Evolutionary conservation across 768 basidiomycete genomes (phyloP).

Genomic region (Pisolithus orientalis): DNA sequence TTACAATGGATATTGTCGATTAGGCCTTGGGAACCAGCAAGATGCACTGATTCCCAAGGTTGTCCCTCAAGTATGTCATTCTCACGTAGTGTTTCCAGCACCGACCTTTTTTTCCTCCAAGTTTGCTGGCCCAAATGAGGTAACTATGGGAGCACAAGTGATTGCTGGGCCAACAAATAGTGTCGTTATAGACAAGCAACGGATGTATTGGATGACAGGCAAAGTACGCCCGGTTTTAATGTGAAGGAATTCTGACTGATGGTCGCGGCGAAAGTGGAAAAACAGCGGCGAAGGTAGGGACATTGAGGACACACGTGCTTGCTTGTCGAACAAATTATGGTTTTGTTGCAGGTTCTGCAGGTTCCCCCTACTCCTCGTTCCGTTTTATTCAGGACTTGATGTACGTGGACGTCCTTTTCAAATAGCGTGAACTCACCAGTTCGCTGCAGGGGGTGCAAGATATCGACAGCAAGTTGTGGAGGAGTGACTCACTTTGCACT

Average conservation of each 20-base stretch:
- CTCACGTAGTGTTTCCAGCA: not conserved
- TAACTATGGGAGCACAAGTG: slow-evolving; percentile 56
- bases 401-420: slow-evolving; percentile 33
- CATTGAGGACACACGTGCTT: not conserved
- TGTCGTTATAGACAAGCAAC: slow-evolving; percentile 77
- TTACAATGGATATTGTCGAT: slow-evolving; percentile 85
- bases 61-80: slow-evolving; percentile 61
- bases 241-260: not conserved
- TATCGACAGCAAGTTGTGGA: slow-evolving; percentile 61
- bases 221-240: slow-evolving; percentile 40
- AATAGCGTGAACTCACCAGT: slow-evolving; percentile 1
- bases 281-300: slow-evolving; percentile 81
- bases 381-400: slow-evolving; percentile 82
- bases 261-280: slow-evolving; percentile 61
- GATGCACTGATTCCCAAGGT: slow-evolving; percentile 75
- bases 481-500: slow-evolving; percentile 87
- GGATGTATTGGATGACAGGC: slow-evolving; percentile 85
- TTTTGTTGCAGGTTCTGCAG: slow-evolving; percentile 64
- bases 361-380: slow-evolving; percentile 85
- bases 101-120: slow-evolving; percentile 20
- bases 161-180: slow-evolving; percentile 79
- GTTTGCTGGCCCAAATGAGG: slow-evolving; percentile 69
- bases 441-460: slow-evolving; percentile 66
- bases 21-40: slow-evolving; percentile 82
- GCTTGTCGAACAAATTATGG: slow-evolving; percentile 2